Base-by-base conservation (phyloP, 2,329 filamentous ascomycete genomes). In the Fusarium robinianum region DNA sequence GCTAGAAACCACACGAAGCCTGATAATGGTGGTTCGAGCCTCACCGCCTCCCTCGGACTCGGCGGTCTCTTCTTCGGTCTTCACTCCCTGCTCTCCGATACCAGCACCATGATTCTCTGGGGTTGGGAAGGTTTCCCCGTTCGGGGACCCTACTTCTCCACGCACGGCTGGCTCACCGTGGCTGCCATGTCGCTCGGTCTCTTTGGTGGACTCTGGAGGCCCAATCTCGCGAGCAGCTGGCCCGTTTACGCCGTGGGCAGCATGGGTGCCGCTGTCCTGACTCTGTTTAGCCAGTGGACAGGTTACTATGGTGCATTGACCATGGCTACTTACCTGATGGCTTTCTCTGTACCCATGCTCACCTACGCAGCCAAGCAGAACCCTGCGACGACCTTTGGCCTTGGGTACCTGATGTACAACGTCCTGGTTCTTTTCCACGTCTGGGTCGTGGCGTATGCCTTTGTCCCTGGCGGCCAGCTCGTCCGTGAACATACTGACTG, bases 61-160 rank as follows among this genome's bases (percentile, higher is more conserved):
- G 90, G 82, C 16, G 92, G 90, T 19, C 69, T 96, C 6, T 78
- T 96, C 63, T 99, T 99, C 62, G 88, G 81, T 5, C 77, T 97
- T 63, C 94, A 97, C 66, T 96, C 91, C 1, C 76, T 99, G 8
- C 79, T 99, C 8, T 96, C 94, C 0, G 94, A 99, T 66, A 95
- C 91, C 0, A 97, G 94, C 73, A 99, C 94, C 40, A 97, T 99
- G 90, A 96, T 97, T 45, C 78, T 91, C 11, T 99, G 94, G 94
- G 90, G 90, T 3, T 99, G 94, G 94, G 90, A 96, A 59, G 94
- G 94, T 6, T 99, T 88, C 61, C 94, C 94, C 10, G 81, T 97
- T 26, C 83, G 87, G 35, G 94, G 94, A 6, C 94, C 94, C 3
- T 81, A 94, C 35, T 83, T 90, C 49, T 90, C 85, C 33, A 90